Evolutionary conservation across 352 stramenopile species (phyloP).

Genomic region (Globisporangium takayamanum): DNA sequence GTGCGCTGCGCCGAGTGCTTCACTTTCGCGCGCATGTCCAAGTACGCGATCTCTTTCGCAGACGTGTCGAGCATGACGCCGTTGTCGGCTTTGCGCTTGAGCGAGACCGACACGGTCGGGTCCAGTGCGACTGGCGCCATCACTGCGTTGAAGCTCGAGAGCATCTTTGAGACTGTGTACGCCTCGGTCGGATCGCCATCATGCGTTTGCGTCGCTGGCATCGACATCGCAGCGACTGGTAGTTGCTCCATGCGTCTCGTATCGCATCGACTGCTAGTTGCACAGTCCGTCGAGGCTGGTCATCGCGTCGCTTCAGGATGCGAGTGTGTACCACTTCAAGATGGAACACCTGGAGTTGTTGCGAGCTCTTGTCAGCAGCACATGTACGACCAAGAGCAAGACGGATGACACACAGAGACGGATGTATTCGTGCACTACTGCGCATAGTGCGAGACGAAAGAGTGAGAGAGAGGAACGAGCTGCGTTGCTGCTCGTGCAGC

Average conservation of each 20-base stretch:
- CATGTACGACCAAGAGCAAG: background rate
- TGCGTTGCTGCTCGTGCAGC: background rate
- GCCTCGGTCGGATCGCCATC: conserved; percentile 17
- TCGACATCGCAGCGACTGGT: conserved; percentile 16
- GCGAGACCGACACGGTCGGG: conserved; percentile 34
- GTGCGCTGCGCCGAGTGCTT: conserved; percentile 64
- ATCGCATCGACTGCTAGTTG: too few relatives aligned
- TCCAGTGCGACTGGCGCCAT: conserved; percentile 60
- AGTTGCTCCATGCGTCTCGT: background rate
- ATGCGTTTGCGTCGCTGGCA: background rate
- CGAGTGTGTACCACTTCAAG: too few relatives aligned
- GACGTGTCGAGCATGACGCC: conserved; percentile 77
- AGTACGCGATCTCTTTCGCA: conserved; percentile 60
- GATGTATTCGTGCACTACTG: background rate
- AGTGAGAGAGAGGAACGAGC: background rate
- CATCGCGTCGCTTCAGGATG: too few relatives aligned
- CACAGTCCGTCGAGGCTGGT: too few relatives aligned
- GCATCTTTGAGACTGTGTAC: conserved; percentile 85
- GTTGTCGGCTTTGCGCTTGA: conserved; percentile 74
- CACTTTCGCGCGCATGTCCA: conserved; percentile 70
- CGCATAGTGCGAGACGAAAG: too few relatives aligned
- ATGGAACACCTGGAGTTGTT: background rate
- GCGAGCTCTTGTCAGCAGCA: background rate
- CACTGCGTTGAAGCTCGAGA: conserved; percentile 70
- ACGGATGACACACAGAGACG: background rate